phyloP scores from a whole-genome alignment of 2,329 filamentous ascomycete genomes.

The Fusarium sp. region DNA sequence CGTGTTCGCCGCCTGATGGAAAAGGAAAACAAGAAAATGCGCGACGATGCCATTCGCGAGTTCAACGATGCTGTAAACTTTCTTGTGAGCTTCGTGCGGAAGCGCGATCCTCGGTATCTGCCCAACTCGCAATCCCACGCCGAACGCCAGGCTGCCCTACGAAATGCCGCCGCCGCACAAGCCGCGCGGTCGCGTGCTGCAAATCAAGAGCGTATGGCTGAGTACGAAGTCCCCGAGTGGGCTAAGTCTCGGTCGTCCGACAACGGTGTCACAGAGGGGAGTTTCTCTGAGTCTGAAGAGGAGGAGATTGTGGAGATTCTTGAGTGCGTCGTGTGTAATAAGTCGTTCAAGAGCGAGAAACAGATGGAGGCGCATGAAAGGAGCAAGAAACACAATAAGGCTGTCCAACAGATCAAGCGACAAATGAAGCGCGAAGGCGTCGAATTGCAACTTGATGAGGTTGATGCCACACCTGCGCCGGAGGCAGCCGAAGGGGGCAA shows the following conservation, averaged over 20 bases:
- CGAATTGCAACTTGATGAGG: conserved; percentile 62
- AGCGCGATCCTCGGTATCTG: conserved; percentile 88
- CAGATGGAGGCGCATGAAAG: conserved; percentile 93
- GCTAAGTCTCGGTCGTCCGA: conserved; percentile 71
- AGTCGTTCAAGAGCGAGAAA: conserved; percentile 88
- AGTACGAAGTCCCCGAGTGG: conserved; percentile 80
- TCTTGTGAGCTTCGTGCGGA: conserved; percentile 88
- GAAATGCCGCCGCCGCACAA: conserved; percentile 84
- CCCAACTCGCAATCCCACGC: conserved; percentile 81
- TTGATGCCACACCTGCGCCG: conserved; percentile 3
- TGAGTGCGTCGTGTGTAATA: conserved; percentile 82
- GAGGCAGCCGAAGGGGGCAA: neutral
- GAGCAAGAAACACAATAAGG: conserved; percentile 96
- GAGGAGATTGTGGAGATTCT: conserved; percentile 70
- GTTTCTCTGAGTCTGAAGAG: conserved; percentile 71
- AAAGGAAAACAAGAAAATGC: conserved; percentile 88
- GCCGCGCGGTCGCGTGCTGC: conserved; percentile 85
- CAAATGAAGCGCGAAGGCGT: conserved; percentile 87
- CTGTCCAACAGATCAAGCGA: conserved; percentile 80
- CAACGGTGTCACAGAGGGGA: conserved; percentile 60
- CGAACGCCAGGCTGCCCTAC: conserved; percentile 81
- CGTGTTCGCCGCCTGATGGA: conserved; percentile 87
- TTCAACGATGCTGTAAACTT: conserved; percentile 94
- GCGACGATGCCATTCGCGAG: conserved; percentile 85
- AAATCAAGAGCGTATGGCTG: conserved; percentile 78